Conservation (phyloP, 306 rosid species). For the Vigna nakashimae region DNA sequence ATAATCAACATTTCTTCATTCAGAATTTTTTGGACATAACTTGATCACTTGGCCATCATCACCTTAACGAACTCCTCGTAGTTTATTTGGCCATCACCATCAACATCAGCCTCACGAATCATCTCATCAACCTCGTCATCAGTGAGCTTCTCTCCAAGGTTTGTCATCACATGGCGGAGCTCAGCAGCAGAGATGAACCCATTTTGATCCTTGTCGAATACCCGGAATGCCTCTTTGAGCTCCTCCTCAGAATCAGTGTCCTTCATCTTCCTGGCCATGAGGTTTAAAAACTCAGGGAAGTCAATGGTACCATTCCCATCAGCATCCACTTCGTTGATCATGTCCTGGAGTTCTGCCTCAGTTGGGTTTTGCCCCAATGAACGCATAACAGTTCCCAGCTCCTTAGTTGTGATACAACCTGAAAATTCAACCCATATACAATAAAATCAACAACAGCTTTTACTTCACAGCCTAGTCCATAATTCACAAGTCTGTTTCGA, state of each 20-base stretch:
- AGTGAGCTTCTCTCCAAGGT: conserved; percentile 88
- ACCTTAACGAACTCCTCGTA: conserved; percentile 86
- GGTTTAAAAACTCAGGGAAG: conserved; percentile 65
- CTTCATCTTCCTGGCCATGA: conserved; percentile 71
- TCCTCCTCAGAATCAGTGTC: conserved; percentile 91
- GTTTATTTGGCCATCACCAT: conserved; percentile 90
- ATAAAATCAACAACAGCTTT: conserved; percentile 15
- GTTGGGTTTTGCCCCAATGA: conserved; percentile 72
- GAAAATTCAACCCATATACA: conserved; percentile 30
- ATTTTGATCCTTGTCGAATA: conserved; percentile 88
- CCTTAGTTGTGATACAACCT: conserved; percentile 94
- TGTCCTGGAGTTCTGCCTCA: conserved; percentile 71
- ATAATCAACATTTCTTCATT: conserved; percentile 34
- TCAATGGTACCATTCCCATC: conserved; percentile 70
- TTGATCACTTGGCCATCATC: conserved; percentile 81
- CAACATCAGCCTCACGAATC: conserved; percentile 87
- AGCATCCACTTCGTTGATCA: conserved; percentile 73
- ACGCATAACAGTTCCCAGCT: conserved; percentile 85
- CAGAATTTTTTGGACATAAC: conserved; percentile 8
- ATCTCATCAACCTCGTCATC: conserved; percentile 90
- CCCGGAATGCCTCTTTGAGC: conserved; percentile 84
- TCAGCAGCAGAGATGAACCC: conserved; percentile 93
- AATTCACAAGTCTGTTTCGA: no score
- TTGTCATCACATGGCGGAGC: conserved; percentile 91
- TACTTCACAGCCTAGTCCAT: background rate